A percentile compares a stretch with the other conserved stretches of the same genome.
Conservation (phyloP, 2,329 filamentous ascomycete species). For the Fusarium odoratissimum region DNA sequence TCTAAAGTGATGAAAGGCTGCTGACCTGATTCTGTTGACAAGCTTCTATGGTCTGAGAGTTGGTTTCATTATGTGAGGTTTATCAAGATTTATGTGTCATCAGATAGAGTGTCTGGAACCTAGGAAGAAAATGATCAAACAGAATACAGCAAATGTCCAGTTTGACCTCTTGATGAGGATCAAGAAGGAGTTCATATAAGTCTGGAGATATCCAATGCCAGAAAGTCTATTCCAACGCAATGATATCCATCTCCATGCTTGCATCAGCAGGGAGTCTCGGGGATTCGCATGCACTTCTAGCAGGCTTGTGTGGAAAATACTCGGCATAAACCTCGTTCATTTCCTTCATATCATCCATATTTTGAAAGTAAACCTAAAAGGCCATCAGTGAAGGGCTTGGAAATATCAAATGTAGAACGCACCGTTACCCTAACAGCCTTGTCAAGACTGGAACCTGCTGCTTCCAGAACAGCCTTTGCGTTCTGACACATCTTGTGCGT, state of each 20-base stretch:
- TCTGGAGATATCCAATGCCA: too few relatives aligned
- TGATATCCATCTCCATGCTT: constrained; percentile 30
- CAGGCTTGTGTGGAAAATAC: constrained; percentile 35
- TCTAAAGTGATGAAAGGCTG: background rate
- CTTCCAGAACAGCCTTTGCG: constrained; percentile 74
- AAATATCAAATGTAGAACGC: background rate
- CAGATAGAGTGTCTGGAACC: background rate
- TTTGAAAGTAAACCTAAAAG: constrained; percentile 16
- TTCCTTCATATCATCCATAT: constrained; percentile 26
- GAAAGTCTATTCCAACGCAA: constrained; percentile 15
- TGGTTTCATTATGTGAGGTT: too few relatives aligned
- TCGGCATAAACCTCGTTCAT: constrained; percentile 31
- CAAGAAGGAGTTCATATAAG: background rate
- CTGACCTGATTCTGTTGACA: background rate
- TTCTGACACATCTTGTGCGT: constrained; percentile 55
- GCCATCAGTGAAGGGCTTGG: background rate
- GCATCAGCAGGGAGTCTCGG: constrained; percentile 25
- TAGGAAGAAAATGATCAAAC: background rate
- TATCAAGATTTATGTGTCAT: background rate
- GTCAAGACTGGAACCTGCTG: constrained; percentile 70
- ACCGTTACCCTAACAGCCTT: constrained; percentile 74
- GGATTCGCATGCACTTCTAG: constrained; percentile 20
- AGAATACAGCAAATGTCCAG: background rate
- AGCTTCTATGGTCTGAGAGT: background rate
- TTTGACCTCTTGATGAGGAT: too few relatives aligned